Evolutionary conservation across 106 monocot genomes (phyloP), one percentile per base, ranked within the genome.

Genomic region (Phalaenopsis equestris): DNA sequence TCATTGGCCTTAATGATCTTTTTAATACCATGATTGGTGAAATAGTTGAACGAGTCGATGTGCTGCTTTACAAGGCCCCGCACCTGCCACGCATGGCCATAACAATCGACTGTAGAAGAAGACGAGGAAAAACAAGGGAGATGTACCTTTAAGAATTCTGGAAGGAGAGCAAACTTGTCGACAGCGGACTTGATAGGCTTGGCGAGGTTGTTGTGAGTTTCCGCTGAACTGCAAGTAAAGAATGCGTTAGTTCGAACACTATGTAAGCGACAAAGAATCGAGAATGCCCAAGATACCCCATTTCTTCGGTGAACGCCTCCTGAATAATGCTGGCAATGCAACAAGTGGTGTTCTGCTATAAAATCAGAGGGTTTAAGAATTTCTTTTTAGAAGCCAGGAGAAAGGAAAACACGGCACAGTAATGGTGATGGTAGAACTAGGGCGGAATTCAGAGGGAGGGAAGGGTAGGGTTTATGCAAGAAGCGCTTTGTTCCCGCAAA

Each of bases 1-100:
- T 88, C 83, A 80, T 94, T 98, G 37, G 98, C 94, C 78, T 84
- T 73, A 85, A 94, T 77, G 48, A 98, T 98, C 86, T 98, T 98
- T 81, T 89, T 92, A 19, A 98, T 98, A 45, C 77, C 98, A 41
- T 85, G 77, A 3, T 88, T 85, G 45, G 90, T 78, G 64, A 98
- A 98, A 76, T 94, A 92, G 75, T 98, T 88, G 81, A 94, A 98
- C 0, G 94, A 98, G 45, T 94, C 92, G 14, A 98, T 85, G 82
- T 92, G 98, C 78, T 94, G 89, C 86, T 98, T 98, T 77, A 98
- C 98, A 57, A 98, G 78, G 0, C 98, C 98, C 75, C 94, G 86
- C 65, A 93, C 93, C 96, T 96, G 80, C 76, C 72, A 74, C 23
- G 8, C 41, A 74, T 6, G 72, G 30, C 55, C 41, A 42, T 21